phyloP scores from a whole-genome alignment of 805 yeast species.

The Yamadazyma endophytica region DNA sequence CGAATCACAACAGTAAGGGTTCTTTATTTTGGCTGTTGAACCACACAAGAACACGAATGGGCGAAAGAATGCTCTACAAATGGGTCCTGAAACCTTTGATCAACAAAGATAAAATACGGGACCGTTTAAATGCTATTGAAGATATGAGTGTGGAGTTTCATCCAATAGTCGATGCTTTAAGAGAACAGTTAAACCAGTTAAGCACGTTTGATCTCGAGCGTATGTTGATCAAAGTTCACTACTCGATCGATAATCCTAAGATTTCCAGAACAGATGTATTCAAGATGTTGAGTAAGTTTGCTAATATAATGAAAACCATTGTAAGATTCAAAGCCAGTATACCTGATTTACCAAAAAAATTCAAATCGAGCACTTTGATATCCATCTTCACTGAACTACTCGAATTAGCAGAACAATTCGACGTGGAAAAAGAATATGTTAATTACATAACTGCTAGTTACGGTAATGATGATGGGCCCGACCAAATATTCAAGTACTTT shows the following conservation, averaged over 20 bases:
- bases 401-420: conserved; percentile 18
- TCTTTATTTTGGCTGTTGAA: conserved; percentile 77
- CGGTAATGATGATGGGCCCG: conserved; percentile 44
- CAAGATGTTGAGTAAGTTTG: conserved; percentile 24
- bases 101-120: conserved; percentile 47
- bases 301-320: conserved; percentile 21
- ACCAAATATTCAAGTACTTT: conserved; percentile 44
- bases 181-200: conserved; percentile 17
- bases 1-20: conserved; percentile 56
- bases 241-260: conserved; percentile 26
- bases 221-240: conserved; percentile 33
- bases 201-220: conserved; percentile 28
- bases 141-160: conserved; percentile 24
- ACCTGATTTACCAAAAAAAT: conserved; percentile 19
- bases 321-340: conserved; percentile 30
- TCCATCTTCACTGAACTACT: conserved; percentile 36
- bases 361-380: conserved; percentile 30
- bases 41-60: conserved; percentile 76
- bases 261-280: conserved; percentile 30
- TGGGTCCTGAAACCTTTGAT: conserved; percentile 80
- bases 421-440: conserved; percentile 32
- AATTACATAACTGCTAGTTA: conserved; percentile 48
- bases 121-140: conserved; percentile 56
- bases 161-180: conserved; percentile 32
- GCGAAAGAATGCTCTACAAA: conserved; percentile 56